phyloP scores from a whole-genome alignment of 2,329 filamentous ascomycete species.

The Cladophialophora psammophila region DNA sequence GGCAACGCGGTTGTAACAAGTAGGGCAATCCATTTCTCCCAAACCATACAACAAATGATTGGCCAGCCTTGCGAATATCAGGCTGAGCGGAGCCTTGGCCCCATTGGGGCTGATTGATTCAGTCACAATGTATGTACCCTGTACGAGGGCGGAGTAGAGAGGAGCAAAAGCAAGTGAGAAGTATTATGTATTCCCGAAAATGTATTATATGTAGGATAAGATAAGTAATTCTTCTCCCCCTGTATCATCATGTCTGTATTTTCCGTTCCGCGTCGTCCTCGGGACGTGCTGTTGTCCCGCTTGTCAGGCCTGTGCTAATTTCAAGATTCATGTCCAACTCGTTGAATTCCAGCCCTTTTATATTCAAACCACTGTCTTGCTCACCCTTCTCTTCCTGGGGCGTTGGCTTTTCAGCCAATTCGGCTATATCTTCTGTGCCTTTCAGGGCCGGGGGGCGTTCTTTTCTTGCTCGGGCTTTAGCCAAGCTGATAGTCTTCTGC shows the following conservation, averaged over 20 bases:
- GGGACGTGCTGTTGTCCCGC: not conserved
- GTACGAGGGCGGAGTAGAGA: not conserved
- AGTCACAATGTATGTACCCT: not conserved
- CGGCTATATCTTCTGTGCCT: constrained; percentile 55
- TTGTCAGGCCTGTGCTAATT: constrained; percentile 15
- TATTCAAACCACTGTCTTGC: constrained; percentile 35
- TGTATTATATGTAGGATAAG: constrained; percentile 19
- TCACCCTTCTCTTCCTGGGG: constrained; percentile 27
- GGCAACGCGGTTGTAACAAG: not conserved
- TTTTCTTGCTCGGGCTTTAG: constrained; percentile 85
- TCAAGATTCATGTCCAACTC: constrained; percentile 33
- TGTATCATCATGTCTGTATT: constrained; percentile 19
- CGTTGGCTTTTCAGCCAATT: constrained; percentile 26
- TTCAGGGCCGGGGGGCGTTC: constrained; percentile 90
- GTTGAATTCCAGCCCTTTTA: constrained; percentile 34
- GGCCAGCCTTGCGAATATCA: constrained; percentile 7
- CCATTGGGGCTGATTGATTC: not conserved
- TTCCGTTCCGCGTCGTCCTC: constrained; percentile 22
- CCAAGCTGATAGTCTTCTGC: constrained; percentile 92
- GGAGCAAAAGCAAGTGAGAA: not conserved
- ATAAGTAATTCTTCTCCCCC: constrained; percentile 1
- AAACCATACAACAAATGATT: not conserved
- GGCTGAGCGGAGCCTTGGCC: not conserved
- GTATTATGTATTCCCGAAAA: constrained; percentile 18
- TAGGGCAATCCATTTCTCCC: not conserved